These are phyloP conservation scores for Lactarius evosmus DNA, from an alignment of 768 basidiomycete genomes.

Conservation along the genomic window DNA sequence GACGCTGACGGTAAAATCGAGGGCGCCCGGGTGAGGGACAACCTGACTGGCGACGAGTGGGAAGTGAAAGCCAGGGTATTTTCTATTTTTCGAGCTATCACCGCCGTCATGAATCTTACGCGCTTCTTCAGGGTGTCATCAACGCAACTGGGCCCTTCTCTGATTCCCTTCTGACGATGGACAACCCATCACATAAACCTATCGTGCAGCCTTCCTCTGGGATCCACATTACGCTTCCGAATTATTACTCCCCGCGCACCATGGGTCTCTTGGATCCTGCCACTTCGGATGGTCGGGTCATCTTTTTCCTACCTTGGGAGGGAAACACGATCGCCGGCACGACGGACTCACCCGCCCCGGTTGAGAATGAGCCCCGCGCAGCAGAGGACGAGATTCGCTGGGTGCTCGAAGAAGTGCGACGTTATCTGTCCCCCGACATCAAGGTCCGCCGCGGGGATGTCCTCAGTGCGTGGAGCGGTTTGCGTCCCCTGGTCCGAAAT, in stretches of 20 bases:
- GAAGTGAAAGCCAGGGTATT: conserved; percentile 74
- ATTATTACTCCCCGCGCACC: conserved; percentile 91
- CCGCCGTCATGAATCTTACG: neutral
- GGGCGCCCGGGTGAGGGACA: conserved; percentile 78
- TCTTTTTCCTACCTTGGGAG: conserved; percentile 99
- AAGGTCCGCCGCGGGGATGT: conserved; percentile 93
- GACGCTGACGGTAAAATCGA: conserved; percentile 56
- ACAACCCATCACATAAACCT: conserved; percentile 69
- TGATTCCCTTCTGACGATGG: conserved; percentile 80
- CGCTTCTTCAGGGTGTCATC: conserved; percentile 65
- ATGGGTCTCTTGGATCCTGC: conserved; percentile 96
- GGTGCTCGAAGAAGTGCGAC: conserved; percentile 90
- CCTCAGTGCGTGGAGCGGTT: conserved; percentile 89
- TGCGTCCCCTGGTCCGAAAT: conserved; percentile 87
- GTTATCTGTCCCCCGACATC: conserved; percentile 89
- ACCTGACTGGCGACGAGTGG: conserved; percentile 79
- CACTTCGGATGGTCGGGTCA: conserved; percentile 94
- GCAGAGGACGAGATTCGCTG: conserved; percentile 94
- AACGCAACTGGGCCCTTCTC: conserved; percentile 97
- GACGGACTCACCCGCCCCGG: conserved; percentile 78
- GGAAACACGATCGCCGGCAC: conserved; percentile 97
- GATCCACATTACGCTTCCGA: conserved; percentile 93
- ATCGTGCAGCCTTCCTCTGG: conserved; percentile 94
- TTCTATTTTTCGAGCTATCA: neutral
- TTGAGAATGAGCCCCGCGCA: conserved; percentile 73